Evolutionary conservation across 192 early-diverging fungal species (phyloP).

Genomic region (Coemansia sp.): DNA sequence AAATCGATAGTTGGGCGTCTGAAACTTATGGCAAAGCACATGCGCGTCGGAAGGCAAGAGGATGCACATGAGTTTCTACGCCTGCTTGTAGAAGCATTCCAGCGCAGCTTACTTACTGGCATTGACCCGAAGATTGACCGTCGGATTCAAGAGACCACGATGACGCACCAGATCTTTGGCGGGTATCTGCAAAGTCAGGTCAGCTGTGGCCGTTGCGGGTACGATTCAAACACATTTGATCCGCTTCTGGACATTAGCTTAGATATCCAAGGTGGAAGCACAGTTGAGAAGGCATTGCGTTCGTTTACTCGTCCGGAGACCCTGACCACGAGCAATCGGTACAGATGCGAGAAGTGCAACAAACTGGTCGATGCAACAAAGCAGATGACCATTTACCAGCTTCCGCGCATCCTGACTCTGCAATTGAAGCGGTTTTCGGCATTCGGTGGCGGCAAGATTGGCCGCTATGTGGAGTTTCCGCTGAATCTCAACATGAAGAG

Average conservation of each 20-base stretch:
- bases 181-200: constrained; percentile 79
- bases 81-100: constrained; percentile 65
- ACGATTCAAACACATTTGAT: constrained; percentile 76
- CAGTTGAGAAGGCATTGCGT: constrained; percentile 65
- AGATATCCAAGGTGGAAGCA: constrained; percentile 66
- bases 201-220: constrained; percentile 67
- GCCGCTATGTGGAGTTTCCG: constrained; percentile 61
- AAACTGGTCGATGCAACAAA: constrained; percentile 75
- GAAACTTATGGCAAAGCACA: constrained; percentile 70
- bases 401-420: constrained; percentile 70
- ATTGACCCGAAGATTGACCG: constrained; percentile 64
- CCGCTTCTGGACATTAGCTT: constrained; percentile 75
- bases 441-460: constrained; percentile 68
- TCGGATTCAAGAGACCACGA: constrained; percentile 72
- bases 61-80: constrained; percentile 89
- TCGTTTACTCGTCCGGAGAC: constrained; percentile 71
- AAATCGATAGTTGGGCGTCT: constrained; percentile 64
- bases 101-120: constrained; percentile 61
- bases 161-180: constrained; percentile 80
- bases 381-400: constrained; percentile 70
- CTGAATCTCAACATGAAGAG: constrained; percentile 60
- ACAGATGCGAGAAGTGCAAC: constrained; percentile 81
- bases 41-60: constrained; percentile 80
- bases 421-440: constrained; percentile 85
- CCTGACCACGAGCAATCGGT: constrained; percentile 68